Evolutionary conservation across 2,329 filamentous ascomycete species (phyloP).

Genomic region (Chalaropsis ovoidea): DNA sequence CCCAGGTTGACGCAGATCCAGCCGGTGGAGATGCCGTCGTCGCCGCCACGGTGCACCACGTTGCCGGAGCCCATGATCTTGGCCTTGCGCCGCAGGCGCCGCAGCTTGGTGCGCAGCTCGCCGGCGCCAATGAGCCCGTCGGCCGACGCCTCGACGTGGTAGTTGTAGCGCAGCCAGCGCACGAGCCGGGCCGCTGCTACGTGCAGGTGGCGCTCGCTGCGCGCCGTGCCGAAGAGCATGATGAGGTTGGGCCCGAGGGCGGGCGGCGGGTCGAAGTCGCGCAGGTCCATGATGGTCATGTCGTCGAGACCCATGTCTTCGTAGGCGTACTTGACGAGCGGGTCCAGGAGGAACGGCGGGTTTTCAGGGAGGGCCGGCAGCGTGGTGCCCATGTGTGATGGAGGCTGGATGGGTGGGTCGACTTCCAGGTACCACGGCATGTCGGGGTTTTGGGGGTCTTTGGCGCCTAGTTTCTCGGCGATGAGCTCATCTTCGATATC

Average conservation of each 20-base stretch:
- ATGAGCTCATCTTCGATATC: constrained; percentile 19
- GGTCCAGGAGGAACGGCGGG: constrained; percentile 59
- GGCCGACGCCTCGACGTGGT: constrained; percentile 64
- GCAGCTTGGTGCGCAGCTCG: constrained; percentile 78
- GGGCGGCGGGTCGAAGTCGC: constrained; percentile 71
- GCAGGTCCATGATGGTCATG: constrained; percentile 69
- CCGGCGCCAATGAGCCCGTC: constrained; percentile 84
- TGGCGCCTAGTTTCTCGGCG: constrained; percentile 26
- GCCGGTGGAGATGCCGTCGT: constrained; percentile 82
- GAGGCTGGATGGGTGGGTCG: constrained; percentile 46
- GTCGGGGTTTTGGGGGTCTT: constrained; percentile 28
- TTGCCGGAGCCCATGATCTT: constrained; percentile 66
- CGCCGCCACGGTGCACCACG: constrained; percentile 52
- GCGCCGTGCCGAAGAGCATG: constrained; percentile 85
- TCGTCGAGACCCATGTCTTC: constrained; percentile 80
- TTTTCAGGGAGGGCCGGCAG: constrained; percentile 52
- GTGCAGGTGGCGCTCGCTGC: constrained; percentile 87
- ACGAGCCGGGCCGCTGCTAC: constrained; percentile 83
- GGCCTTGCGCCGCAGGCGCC: constrained; percentile 68
- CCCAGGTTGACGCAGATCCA: constrained; percentile 95
- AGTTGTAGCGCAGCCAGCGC: constrained; percentile 66
- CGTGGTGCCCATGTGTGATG: constrained; percentile 39
- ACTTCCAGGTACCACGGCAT: constrained; percentile 83
- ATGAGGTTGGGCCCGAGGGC: constrained; percentile 80
- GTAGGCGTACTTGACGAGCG: constrained; percentile 67